Evolutionary conservation across 116 monocot genomes (phyloP).

Genomic region (Zostera marina): DNA sequence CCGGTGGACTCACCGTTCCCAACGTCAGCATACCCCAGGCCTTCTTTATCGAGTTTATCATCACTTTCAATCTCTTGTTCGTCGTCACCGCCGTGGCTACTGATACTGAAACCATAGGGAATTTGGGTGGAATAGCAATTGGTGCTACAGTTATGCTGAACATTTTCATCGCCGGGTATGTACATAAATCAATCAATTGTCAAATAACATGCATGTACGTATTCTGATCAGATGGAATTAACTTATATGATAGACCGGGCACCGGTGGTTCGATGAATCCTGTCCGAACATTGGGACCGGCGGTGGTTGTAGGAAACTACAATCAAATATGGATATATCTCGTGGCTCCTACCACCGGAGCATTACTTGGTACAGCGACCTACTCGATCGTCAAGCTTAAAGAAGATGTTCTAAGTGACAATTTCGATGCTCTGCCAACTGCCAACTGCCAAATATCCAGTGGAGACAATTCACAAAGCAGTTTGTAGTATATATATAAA

Average conservation of each 20-base stretch:
- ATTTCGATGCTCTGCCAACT: too few species aligned
- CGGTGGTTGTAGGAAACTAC: slow-evolving; percentile 83
- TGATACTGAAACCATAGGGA: slow-evolving; percentile 74
- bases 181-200: too few species aligned
- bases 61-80: slow-evolving; percentile 64
- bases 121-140: slow-evolving; percentile 80
- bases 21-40: slow-evolving; percentile 45
- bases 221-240: neutral
- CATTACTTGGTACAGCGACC: slow-evolving; percentile 39
- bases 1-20: slow-evolving; percentile 75
- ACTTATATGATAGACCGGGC: slow-evolving; percentile 23
- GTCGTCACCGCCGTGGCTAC: slow-evolving; percentile 87
- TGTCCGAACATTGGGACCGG: slow-evolving; percentile 78
- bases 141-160: slow-evolving; percentile 93
- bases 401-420: slow-evolving; percentile 24
- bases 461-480: too few species aligned
- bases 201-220: neutral
- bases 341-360: slow-evolving; percentile 55
- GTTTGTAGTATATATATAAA: too few species aligned
- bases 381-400: slow-evolving; percentile 68
- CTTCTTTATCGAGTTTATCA: slow-evolving; percentile 63
- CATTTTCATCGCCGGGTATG: slow-evolving; percentile 72
- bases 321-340: slow-evolving; percentile 79
- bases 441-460: too few species aligned
- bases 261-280: slow-evolving; percentile 93